phyloP scores from a whole-genome alignment of 1,284 basidiomycete species.

The Moesziomyces antarcticus region DNA sequence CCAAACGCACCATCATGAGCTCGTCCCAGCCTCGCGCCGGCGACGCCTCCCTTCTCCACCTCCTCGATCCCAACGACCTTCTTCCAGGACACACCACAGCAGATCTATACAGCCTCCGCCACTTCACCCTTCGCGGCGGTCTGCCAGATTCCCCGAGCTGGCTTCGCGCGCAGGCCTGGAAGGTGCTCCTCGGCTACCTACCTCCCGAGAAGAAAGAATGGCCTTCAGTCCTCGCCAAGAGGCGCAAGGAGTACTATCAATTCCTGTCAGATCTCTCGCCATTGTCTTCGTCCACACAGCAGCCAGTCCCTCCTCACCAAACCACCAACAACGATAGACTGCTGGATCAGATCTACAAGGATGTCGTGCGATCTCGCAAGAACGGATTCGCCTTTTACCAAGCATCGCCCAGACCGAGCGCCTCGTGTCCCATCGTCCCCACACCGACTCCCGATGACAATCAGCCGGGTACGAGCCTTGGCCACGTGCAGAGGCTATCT shows the following conservation, averaged over 20 bases:
- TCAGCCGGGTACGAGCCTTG: not conserved
- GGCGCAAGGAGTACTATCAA: conserved; percentile 59
- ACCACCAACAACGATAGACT: conserved; percentile 49
- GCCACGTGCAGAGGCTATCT: conserved; percentile 13
- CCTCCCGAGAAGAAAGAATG: conserved; percentile 62
- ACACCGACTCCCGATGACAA: conserved; percentile 3
- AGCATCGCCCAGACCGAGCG: conserved; percentile 26
- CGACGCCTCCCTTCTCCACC: conserved; percentile 41
- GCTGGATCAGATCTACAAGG: conserved; percentile 63
- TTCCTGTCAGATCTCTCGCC: conserved; percentile 60
- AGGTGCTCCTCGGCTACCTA: conserved; percentile 61
- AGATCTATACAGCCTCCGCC: conserved; percentile 59
- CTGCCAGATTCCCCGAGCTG: conserved; percentile 52
- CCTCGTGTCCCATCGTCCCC: conserved; percentile 43
- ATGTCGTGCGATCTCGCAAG: conserved; percentile 55
- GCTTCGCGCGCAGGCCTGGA: conserved; percentile 65
- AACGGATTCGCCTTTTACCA: conserved; percentile 63
- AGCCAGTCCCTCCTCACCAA: conserved; percentile 1
- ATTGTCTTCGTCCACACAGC: not conserved
- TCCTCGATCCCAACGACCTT: conserved; percentile 55
- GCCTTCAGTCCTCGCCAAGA: conserved; percentile 39
- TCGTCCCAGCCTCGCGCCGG: conserved; percentile 17
- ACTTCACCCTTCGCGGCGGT: conserved; percentile 51
- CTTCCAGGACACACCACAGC: conserved; percentile 57
- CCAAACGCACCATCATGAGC: conserved; percentile 28